Evolutionary conservation across 306 rosid genomes (phyloP), one percentile per base, ranked within the genome.

Genomic region (Psophocarpus tetragonolobus): DNA sequence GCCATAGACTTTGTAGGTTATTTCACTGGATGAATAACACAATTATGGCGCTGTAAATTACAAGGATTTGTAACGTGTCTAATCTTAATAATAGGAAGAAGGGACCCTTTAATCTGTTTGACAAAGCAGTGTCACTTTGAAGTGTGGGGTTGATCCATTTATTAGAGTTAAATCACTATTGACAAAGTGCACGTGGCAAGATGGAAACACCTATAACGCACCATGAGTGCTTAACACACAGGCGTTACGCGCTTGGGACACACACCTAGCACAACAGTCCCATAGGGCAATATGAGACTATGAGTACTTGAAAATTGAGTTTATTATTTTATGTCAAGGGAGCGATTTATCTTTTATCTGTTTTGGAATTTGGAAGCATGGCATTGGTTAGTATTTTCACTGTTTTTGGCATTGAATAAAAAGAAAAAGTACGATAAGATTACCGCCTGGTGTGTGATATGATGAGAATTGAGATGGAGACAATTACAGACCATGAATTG

Each of bases 121-220:
- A 65, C 53, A 67, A 32, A 12, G 71, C 53, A 29, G 38, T 50
- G 72, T 76, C 82, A 65, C 66, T 73, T 60, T 54, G 74, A 81
- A 11, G 21, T 20, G 89, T 84, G 83, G 94, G 89, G 87, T 75
- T 48, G 51, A 71, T 78, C 53, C 85, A 87, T 84, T 85, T 77
- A 84, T 60, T 64, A 70, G 77, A 39, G 64, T 79, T 64, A 42
- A 80, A 15, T 53, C 17, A 33, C 57, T 56, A 47, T 76, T 68
- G 50, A 9, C 17, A n/a, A 33, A 50, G 5, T 12, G 21, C 62
- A 82, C 79, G 82, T 79, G 90, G 74, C 80, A 74, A 75, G 35
- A 73, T 8, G 76, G 75, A 68, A 36, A 66, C 84, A 73, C 47
- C 20, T 20, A 62, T 54, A 66, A 36, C 21, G 51, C 76, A 44